These are phyloP conservation scores for Pseudofabraea citricarpa DNA, from an alignment of 2,329 filamentous ascomycete genomes.

Conservation along the genomic window DNA sequence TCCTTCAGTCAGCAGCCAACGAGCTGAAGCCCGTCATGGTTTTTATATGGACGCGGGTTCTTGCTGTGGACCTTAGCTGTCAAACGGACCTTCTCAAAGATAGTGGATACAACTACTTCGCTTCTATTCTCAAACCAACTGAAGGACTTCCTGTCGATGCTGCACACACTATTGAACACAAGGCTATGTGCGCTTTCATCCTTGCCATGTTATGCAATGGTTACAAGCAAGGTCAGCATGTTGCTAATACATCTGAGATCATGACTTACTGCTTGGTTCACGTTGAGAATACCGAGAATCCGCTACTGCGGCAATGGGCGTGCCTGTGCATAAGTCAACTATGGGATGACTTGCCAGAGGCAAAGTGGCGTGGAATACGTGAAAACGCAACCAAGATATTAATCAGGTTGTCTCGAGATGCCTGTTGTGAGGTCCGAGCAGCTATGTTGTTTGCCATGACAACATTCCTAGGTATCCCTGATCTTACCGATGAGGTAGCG, in stretches of 20 bases:
- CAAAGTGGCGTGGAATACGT: slow-evolving; percentile 92
- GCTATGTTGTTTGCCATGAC: slow-evolving; percentile 92
- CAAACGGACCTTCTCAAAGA: slow-evolving; percentile 94
- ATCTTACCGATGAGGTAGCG: slow-evolving; percentile 85
- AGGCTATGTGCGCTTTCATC: slow-evolving; percentile 98
- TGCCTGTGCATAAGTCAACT: slow-evolving; percentile 93
- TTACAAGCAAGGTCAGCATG: slow-evolving; percentile 85
- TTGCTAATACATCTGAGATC: slow-evolving; percentile 85
- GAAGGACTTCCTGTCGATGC: slow-evolving; percentile 73
- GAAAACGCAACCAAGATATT: slow-evolving; percentile 65
- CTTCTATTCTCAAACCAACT: slow-evolving; percentile 80
- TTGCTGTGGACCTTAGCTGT: slow-evolving; percentile 91
- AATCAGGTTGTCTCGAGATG: slow-evolving; percentile 76
- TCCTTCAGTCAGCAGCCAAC: slow-evolving; percentile 88
- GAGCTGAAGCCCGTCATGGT: slow-evolving; percentile 99
- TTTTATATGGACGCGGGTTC: slow-evolving; percentile 95
- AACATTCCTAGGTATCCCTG: slow-evolving; percentile 88
- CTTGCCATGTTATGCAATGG: slow-evolving; percentile 95
- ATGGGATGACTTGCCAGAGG: slow-evolving; percentile 86
- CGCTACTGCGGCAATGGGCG: slow-evolving; percentile 88
- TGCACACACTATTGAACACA: slow-evolving; percentile 80
- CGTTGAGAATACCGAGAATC: slow-evolving; percentile 80
- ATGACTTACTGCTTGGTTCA: slow-evolving; percentile 84
- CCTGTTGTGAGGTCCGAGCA: slow-evolving; percentile 86
- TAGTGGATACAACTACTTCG: slow-evolving; percentile 95